Evolutionary conservation across 1,284 basidiomycete species (phyloP).

Genomic region (Ustilago shanxiensis): DNA sequence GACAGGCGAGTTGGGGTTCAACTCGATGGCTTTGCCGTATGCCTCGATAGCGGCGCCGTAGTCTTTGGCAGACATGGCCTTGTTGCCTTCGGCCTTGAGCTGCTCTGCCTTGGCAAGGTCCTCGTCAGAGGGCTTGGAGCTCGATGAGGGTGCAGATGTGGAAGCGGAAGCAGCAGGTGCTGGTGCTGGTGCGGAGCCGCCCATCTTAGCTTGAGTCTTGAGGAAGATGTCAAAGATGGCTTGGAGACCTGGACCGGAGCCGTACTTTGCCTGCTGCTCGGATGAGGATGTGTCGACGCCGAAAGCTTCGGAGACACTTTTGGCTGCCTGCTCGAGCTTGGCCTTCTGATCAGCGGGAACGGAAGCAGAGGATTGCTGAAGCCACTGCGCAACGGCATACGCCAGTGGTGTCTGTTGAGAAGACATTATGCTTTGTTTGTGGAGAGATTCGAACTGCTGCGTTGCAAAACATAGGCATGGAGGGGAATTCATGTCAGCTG

Average conservation of each 20-base stretch:
- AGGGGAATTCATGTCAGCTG: constrained; percentile 4
- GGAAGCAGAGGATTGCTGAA: constrained; percentile 45
- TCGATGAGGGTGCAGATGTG: constrained; percentile 21
- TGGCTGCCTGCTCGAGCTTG: constrained; percentile 55
- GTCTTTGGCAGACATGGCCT: constrained; percentile 92
- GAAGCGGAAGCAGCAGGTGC: constrained; percentile 24
- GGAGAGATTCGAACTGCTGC: constrained; percentile 3
- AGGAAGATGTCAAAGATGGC: constrained; percentile 69
- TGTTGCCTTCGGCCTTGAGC: constrained; percentile 91
- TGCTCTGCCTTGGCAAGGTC: constrained; percentile 76
- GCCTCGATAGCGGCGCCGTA: constrained; percentile 85
- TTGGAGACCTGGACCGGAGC: constrained; percentile 63
- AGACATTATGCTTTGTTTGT: constrained; percentile 20
- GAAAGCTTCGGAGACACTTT: constrained; percentile 53
- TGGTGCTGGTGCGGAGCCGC: constrained; percentile 26
- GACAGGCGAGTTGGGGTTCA: constrained; percentile 76
- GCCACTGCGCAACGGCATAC: constrained; percentile 64
- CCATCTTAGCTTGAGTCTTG: constrained; percentile 68
- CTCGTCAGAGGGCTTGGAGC: constrained; percentile 75
- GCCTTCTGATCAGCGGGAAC: constrained; percentile 40
- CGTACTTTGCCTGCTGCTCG: constrained; percentile 56
- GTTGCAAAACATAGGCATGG: not conserved
- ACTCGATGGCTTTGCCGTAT: constrained; percentile 86
- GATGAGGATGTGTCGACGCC: constrained; percentile 52
- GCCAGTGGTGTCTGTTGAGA: constrained; percentile 55